Evolutionary conservation across 2,329 filamentous ascomycete genomes (phyloP), one percentile per base, ranked within the genome.

Genomic region (Trichoderma polysporum): DNA sequence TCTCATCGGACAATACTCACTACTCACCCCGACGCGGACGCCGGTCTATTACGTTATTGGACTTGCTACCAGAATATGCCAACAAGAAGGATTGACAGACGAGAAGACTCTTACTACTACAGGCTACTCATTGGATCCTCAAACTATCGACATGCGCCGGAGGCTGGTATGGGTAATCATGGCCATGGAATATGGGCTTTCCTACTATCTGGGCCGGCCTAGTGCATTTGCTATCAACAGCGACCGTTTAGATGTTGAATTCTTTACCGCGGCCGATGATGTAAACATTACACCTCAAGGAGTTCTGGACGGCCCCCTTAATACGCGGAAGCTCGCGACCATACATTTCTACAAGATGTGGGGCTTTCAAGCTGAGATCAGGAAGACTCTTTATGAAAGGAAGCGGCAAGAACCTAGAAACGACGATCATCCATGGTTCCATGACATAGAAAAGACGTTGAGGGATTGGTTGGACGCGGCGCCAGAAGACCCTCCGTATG

Each of bases 331-430:
- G 77, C 87, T 92, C 73, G 89, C 97, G 29, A 90, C 93, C 2
- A 93, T 97, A 69, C 94, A 99, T 76, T 95, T 97, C 73, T 93
- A 93, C 81, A 94, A 92, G 75, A 96, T 97, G 92, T 86, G 93
- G 65, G 79, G 96, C 67, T 82, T 94, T 13, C 94, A 97, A 76
- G 88, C 94, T 15, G 94, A 98, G 78, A 95, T 97, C 50, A 86
- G 93, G 66, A 87, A 93, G 67, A 90, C 89, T 7, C 82, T 98
- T 0, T 98, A 99, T 76, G 90, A 97, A 72, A 90, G 90, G 77
- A 95, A 95, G 77, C 86, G 90, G 52, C 80, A 88, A 0, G 89
- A 92, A 59, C 94, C 94, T 0, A 87, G 86, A 62, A 87, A 90
- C 74, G 93, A 97, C 73, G 84, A 87, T 47, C 91, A 97, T 78